Conservation (phyloP, 1,284 basidiomycete genomes). For the Porogramme epimiltina region DNA sequence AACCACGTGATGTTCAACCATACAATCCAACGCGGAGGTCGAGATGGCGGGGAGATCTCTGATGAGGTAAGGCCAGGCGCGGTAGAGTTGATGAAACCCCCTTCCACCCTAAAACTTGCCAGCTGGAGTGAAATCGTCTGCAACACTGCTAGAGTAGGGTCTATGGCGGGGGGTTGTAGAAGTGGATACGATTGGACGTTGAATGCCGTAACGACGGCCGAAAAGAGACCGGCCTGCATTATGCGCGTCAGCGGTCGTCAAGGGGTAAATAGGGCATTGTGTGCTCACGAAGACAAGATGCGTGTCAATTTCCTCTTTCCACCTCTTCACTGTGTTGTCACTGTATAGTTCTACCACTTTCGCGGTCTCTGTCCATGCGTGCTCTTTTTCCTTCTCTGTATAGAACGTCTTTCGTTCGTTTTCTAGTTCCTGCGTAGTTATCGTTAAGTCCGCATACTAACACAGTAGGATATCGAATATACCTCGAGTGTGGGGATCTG, state of each 20-base stretch:
- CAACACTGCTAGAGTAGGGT: not conserved
- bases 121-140: conserved; percentile 15
- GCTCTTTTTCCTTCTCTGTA: not conserved
- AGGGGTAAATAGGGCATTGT: not conserved
- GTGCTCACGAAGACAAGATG: conserved; percentile 11
- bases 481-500: no score
- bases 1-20: conserved; percentile 7
- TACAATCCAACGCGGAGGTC: not conserved
- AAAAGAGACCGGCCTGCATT: conserved; percentile 7
- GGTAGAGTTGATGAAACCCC: conserved; percentile 10
- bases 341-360: not conserved
- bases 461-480: no score
- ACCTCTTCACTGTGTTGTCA: conserved; percentile 7
- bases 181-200: conserved; percentile 5
- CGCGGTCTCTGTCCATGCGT: not conserved
- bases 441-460: no score
- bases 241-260: no score
- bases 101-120: conserved; percentile 7
- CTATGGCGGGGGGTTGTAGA: not conserved
- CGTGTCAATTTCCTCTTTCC: conserved; percentile 15
- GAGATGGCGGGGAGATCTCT: not conserved
- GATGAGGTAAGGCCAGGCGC: not conserved
- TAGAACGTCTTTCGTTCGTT: not conserved
- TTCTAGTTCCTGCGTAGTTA: no score
- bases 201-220: conserved; percentile 7